These are phyloP conservation scores for Limnanthes douglasii DNA, from an alignment of 345 rosid genomes.

Conservation along the genomic window DNA sequence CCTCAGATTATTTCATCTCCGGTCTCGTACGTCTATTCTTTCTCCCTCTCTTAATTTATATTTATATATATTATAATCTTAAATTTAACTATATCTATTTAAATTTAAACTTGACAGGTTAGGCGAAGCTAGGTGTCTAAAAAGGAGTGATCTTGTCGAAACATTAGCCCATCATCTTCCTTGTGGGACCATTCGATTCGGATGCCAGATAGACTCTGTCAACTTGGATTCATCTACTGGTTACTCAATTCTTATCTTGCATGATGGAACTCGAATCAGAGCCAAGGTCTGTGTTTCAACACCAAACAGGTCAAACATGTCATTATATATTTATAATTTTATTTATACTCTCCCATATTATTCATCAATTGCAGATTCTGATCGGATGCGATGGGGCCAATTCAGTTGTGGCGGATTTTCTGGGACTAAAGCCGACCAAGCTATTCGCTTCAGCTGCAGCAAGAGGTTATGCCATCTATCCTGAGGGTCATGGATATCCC, in stretches of 20 bases:
- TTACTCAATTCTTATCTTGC: constrained; percentile 14
- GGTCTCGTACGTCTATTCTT: background rate
- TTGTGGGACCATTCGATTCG: constrained; percentile 16
- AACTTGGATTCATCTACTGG: constrained; percentile 16
- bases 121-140: constrained; percentile 37
- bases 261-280: constrained; percentile 17
- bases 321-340: no score
- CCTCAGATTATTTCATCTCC: no score
- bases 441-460: constrained; percentile 17
- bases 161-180: constrained; percentile 31
- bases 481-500: constrained; percentile 27
- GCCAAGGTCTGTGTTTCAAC: constrained; percentile 17
- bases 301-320: no score
- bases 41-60: background rate
- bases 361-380: constrained; percentile 12
- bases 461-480: constrained; percentile 28
- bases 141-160: constrained; percentile 27
- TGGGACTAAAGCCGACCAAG: constrained; percentile 17
- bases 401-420: constrained; percentile 23
- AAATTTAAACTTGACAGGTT: no score
- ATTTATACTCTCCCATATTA: no score
- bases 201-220: constrained; percentile 17
- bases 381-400: constrained; percentile 51
- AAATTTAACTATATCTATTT: no score
- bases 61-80: background rate